Conservation (phyloP, 495 filamentous ascomycete genomes). For the Aspergillus mulundensis region DNA sequence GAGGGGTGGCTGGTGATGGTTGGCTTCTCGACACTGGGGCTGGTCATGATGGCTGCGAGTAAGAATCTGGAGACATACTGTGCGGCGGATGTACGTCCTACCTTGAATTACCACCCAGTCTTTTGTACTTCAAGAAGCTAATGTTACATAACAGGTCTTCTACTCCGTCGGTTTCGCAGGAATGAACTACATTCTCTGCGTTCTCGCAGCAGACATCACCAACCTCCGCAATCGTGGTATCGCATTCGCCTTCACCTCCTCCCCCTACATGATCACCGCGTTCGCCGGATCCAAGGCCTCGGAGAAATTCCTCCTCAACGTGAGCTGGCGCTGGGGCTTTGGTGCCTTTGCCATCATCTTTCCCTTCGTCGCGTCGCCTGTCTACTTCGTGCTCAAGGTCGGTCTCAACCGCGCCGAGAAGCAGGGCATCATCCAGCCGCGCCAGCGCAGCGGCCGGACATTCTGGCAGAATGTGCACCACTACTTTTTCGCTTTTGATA, state of each 20-base stretch:
- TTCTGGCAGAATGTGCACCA: conserved; percentile 38
- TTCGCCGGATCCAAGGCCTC: conserved; percentile 34
- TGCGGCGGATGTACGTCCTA: conserved; percentile 1
- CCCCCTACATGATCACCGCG: conserved; percentile 38
- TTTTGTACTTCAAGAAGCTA: too few relatives aligned
- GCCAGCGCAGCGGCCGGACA: conserved; percentile 34
- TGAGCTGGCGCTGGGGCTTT: conserved; percentile 58
- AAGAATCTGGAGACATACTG: conserved; percentile 5
- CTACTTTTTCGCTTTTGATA: conserved; percentile 57
- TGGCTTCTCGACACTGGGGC: background rate
- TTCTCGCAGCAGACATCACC: conserved; percentile 61
- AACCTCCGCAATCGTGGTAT: conserved; percentile 54
- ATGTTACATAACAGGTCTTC: conserved; percentile 39
- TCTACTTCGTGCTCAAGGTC: conserved; percentile 43
- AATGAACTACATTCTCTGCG: conserved; percentile 46
- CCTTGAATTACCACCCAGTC: too few relatives aligned
- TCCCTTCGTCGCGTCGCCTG: conserved; percentile 48
- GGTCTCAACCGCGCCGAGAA: conserved; percentile 54
- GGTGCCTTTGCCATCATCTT: conserved; percentile 57
- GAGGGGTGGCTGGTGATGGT: conserved; percentile 4
- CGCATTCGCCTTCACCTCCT: conserved; percentile 52
- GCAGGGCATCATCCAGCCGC: conserved; percentile 28
- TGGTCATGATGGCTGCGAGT: conserved; percentile 5
- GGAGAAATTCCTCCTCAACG: conserved; percentile 36
- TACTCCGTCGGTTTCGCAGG: conserved; percentile 53